Conservation (phyloP, 2,329 filamentous ascomycete species). For the Aspergillus pseudoviridinutans region DNA sequence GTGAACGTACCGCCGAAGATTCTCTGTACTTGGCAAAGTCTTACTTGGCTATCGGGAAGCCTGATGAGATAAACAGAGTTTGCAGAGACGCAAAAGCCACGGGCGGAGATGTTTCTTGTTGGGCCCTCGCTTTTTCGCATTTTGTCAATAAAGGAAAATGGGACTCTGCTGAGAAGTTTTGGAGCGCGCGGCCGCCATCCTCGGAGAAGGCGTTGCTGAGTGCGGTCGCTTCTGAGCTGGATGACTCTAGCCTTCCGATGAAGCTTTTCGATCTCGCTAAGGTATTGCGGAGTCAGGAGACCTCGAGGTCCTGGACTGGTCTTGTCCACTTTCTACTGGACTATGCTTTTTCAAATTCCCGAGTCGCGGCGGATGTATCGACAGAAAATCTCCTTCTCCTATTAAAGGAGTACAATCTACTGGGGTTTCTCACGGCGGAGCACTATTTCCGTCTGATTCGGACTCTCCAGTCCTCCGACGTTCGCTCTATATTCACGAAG, state of each 20-base stretch:
- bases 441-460: constrained; percentile 30
- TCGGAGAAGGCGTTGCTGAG: constrained; percentile 10
- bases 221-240: constrained; percentile 11
- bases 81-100: constrained; percentile 37
- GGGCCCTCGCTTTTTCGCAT: constrained; percentile 29
- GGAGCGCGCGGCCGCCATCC: constrained; percentile 20
- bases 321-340: constrained; percentile 24
- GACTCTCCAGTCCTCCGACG: constrained; percentile 25
- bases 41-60: constrained; percentile 37
- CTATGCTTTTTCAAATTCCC: constrained; percentile 22
- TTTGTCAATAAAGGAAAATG: constrained; percentile 31
- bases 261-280: constrained; percentile 20
- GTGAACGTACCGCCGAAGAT: constrained; percentile 37
- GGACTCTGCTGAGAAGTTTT: constrained; percentile 28
- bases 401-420: constrained; percentile 20
- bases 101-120: constrained; percentile 23
- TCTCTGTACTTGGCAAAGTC: constrained; percentile 46
- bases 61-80: constrained; percentile 38
- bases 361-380: constrained; percentile 23
- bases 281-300: constrained; percentile 10
- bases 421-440: constrained; percentile 19
- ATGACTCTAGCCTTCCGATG: constrained; percentile 14
- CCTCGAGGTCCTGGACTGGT: constrained; percentile 1
- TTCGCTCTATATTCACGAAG: constrained; percentile 24
- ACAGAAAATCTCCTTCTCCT: constrained; percentile 30